Base-by-base conservation (phyloP, 805 yeast genomes). In the Candida cerambycidarum region DNA sequence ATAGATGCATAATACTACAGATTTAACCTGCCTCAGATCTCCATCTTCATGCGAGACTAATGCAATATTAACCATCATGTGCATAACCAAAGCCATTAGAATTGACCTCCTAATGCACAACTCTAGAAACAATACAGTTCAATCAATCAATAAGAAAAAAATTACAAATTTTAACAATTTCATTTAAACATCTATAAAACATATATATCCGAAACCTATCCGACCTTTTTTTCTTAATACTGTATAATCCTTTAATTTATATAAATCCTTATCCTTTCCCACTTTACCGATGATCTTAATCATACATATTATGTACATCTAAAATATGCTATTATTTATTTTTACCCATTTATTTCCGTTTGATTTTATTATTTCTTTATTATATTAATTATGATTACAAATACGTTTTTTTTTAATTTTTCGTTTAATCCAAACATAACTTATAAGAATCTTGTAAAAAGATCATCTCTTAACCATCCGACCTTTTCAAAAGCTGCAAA, bases 401-500 rank as follows among this genome's bases (percentile, higher is more conserved):
- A 17, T 35, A 24, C 18, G 18, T n/a, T n/a, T n/a, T n/a, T n/a
- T n/a, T n/a, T n/a, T n/a, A n/a, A n/a, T n/a, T n/a, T n/a, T n/a
- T n/a, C n/a, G n/a, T n/a, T n/a, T n/a, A n/a, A n/a, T n/a, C n/a
- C n/a, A n/a, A n/a, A n/a, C n/a, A 25, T 25, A 7, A 7, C 14
- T 32, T 48, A 48, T 21, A 48, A 42, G 23, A 25, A 53, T 42
- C 70, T 69, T 37, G 59, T 63, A 62, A 89, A 89, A 64, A 82
- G 79, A 15, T 71, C 65, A 62, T 92, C 96, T 11, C 86, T 76
- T 51, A 92, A 80, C 92, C 97, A 88, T 32, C 97, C 97, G 35
- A 86, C 92, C 61, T 79, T 80, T 62, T 92, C 96, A 59, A 80
- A 93, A 16, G 97, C 89, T 19, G 92, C 95, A 68, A 79, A 92